Percentiles rank a stretch among this genome's conserved stretches.
phyloP scores from a whole-genome alignment of 2,329 filamentous ascomycete genomes.

The Aspergillus quadricinctus region DNA sequence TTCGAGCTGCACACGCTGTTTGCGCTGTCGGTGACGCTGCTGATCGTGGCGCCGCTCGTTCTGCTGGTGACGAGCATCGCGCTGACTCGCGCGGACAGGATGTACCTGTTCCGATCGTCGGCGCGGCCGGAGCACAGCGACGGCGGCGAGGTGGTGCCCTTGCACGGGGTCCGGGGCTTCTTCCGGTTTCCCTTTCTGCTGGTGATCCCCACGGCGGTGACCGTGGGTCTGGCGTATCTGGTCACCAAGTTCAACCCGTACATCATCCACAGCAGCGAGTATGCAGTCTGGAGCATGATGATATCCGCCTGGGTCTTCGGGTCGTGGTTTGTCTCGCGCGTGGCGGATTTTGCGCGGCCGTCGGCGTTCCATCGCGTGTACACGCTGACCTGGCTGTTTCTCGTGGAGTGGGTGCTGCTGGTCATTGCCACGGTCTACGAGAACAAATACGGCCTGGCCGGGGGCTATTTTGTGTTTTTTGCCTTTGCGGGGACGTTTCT shows the following conservation, averaged over 20 bases:
- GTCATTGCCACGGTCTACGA: conserved; percentile 71
- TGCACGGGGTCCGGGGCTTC: conserved; percentile 77
- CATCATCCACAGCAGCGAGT: conserved; percentile 85
- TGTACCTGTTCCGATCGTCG: conserved; percentile 76
- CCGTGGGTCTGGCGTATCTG: conserved; percentile 69
- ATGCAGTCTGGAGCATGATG: conserved; percentile 85
- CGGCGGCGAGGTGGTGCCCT: conserved; percentile 52
- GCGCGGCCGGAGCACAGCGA: conserved; percentile 55
- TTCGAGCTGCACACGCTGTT: conserved; percentile 80
- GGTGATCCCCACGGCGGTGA: conserved; percentile 61
- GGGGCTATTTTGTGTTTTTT: conserved; percentile 77
- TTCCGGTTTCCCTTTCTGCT: conserved; percentile 79
- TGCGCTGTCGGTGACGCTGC: conserved; percentile 76
- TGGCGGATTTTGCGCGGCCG: conserved; percentile 74
- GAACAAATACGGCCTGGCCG: conserved; percentile 66
- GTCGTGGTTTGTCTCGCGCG: conserved; percentile 77
- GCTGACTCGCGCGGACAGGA: conserved; percentile 69
- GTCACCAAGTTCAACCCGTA: conserved; percentile 80
- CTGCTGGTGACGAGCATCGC: conserved; percentile 66
- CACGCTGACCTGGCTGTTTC: conserved; percentile 77
- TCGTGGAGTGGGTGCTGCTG: conserved; percentile 67
- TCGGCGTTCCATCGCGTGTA: conserved; percentile 83
- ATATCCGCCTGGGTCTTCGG: conserved; percentile 72
- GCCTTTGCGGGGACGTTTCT: conserved; percentile 72
- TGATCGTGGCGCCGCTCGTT: conserved; percentile 73